A percentile compares a stretch with the other conserved stretches of the same genome.
These are phyloP conservation scores for Ophiostoma ips DNA, from an alignment of 2,329 filamentous ascomycete genomes.

Conservation along the genomic window DNA sequence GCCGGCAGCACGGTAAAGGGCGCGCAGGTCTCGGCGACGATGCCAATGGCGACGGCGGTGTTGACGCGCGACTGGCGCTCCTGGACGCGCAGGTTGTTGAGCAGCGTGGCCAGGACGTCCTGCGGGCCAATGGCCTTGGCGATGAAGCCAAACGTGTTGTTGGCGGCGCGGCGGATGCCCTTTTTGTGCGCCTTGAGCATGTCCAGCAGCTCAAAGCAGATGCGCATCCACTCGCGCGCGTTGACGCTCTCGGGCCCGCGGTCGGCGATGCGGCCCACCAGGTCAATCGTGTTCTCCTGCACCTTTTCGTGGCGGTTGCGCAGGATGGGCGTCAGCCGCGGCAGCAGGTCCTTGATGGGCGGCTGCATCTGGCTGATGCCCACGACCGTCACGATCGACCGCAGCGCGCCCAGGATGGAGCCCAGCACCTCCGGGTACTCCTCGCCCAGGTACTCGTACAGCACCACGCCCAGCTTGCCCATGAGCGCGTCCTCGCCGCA, in stretches of 20 bases:
- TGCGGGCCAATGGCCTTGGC: slow-evolving; percentile 97
- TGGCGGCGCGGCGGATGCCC: slow-evolving; percentile 91
- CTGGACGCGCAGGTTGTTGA: slow-evolving; percentile 94
- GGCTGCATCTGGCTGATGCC: slow-evolving; percentile 97
- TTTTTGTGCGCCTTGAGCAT: slow-evolving; percentile 99
- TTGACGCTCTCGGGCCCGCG: slow-evolving; percentile 93
- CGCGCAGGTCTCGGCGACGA: slow-evolving; percentile 94
- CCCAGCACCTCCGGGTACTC: slow-evolving; percentile 97
- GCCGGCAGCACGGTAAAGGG: slow-evolving; percentile 98
- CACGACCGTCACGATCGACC: slow-evolving; percentile 93
- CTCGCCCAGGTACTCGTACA: slow-evolving; percentile 97
- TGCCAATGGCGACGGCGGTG: slow-evolving; percentile 95
- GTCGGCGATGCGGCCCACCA: slow-evolving; percentile 95
- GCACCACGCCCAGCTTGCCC: slow-evolving; percentile 83
- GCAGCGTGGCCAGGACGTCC: slow-evolving; percentile 85
- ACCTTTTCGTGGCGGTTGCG: slow-evolving; percentile 98
- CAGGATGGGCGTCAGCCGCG: slow-evolving; percentile 90
- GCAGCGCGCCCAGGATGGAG: slow-evolving; percentile 85
- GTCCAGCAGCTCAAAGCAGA: slow-evolving; percentile 95
- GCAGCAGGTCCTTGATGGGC: slow-evolving; percentile 89
- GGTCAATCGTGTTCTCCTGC: slow-evolving; percentile 96
- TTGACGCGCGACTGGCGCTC: slow-evolving; percentile 97
- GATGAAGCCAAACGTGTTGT: slow-evolving; percentile 99
- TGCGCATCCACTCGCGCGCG: slow-evolving; percentile 98
- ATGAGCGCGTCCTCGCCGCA: slow-evolving; percentile 92